These are phyloP conservation scores for Lentinus brumalis DNA, from an alignment of 768 basidiomycete genomes.

Conservation along the genomic window DNA sequence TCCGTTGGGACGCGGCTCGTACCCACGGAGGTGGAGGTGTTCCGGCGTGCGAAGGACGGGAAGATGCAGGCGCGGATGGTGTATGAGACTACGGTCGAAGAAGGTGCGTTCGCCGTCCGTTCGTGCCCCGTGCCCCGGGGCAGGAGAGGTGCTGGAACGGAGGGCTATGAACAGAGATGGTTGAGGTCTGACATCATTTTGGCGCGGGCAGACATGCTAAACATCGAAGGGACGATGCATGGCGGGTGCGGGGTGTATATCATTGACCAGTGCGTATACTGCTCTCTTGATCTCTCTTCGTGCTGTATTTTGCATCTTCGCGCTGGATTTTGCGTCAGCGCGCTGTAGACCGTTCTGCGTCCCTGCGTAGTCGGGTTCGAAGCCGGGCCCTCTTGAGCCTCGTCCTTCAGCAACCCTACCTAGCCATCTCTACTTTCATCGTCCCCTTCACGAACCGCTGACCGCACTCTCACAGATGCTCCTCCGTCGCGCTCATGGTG, in stretches of 20 bases:
- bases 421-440: neutral
- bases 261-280: constrained; percentile 19
- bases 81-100: constrained; percentile 12
- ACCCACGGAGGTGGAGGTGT: constrained; percentile 14
- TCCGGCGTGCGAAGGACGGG: constrained; percentile 15
- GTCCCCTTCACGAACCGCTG: neutral
- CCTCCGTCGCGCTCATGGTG: constrained; percentile 16
- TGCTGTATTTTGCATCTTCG: too few species aligned
- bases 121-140: neutral
- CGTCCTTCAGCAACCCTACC: neutral
- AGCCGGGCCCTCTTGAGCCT: neutral
- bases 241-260: constrained; percentile 22
- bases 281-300: neutral
- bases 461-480: constrained; percentile 7
- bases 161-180: too few species aligned
- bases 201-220: constrained; percentile 19
- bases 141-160: neutral
- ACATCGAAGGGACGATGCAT: constrained; percentile 16
- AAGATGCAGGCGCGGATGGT: constrained; percentile 16
- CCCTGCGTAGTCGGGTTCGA: too few species aligned
- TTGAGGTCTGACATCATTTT: too few species aligned
- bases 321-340: too few species aligned
- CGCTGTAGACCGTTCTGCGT: too few species aligned
- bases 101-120: constrained; percentile 3
- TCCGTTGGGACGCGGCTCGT: constrained; percentile 12